phyloP scores from a whole-genome alignment of 2,329 filamentous ascomycete genomes.

The Cladosporium sp. region DNA sequence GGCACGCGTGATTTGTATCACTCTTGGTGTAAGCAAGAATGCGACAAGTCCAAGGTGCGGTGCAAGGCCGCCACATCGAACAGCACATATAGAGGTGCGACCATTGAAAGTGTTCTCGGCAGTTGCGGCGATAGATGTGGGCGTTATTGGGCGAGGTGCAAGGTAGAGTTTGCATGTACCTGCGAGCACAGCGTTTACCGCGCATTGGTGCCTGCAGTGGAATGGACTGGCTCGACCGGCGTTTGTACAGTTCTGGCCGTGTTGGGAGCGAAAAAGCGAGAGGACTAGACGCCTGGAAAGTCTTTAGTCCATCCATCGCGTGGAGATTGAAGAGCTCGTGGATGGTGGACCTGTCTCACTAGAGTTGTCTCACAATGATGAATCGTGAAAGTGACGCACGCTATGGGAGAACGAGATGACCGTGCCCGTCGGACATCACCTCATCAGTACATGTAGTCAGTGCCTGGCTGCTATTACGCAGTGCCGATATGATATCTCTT shows the following conservation, averaged over 20 bases:
- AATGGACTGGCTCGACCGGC: neutral
- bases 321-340: slow-evolving; percentile 14
- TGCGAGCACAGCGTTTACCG: slow-evolving; percentile 8
- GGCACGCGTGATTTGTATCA: neutral
- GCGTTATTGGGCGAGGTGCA: neutral
- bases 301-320: neutral
- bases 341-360: slow-evolving; percentile 8
- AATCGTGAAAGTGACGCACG: neutral
- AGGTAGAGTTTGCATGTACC: slow-evolving; percentile 12
- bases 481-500: slow-evolving; percentile 4
- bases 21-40: neutral
- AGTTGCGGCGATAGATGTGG: neutral
- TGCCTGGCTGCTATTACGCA: neutral
- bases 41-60: neutral
- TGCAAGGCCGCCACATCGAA: slow-evolving; percentile 5
- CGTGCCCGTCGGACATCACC: neutral
- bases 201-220: slow-evolving; percentile 13
- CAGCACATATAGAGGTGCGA: neutral
- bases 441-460: neutral
- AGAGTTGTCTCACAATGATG: slow-evolving; percentile 3
- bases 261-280: neutral
- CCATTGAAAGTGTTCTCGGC: neutral
- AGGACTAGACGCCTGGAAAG: neutral
- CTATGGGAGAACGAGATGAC: neutral
- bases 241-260: neutral